Base-by-base conservation (phyloP, 164 flowering plant species). In the Liquidambar formosana region DNA sequence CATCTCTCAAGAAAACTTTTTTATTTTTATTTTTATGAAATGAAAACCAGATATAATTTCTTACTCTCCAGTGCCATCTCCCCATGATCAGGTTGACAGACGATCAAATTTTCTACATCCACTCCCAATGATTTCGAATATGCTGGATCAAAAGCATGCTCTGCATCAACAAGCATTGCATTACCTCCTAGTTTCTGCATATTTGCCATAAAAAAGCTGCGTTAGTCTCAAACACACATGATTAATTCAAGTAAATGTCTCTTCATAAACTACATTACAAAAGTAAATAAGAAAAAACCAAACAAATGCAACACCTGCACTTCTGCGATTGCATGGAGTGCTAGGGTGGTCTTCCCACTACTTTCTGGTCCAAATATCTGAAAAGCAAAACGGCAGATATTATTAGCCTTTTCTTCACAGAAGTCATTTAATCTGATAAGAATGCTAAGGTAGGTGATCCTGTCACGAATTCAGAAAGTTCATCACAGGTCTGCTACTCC, bases 81-180 rank as follows among this genome's bases (percentile, higher is more conserved):
- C 64, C 99, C 99, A 75, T 88, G 80, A 77, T 95, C 97, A 72
- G 99, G 99, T 77, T 95, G 99, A 78, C 97, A 95, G 51, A 95
- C 97, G 59, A 93, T 93, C 75, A 95, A 73, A 80, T 93, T 93
- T 75, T 95, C 99, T 41, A 95, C 88, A 78, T 95, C 99, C 41
- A 95, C 97, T 51, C 99, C 99, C 68, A 95, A 63, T 49, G 94
- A 89, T 80, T 82, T 93, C 46, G 99, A 95, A 78, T 95, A 95
- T 57, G 99, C 71, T 72, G 99, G 96, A 85, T 95, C 99, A 85
- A 95, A 95, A 73, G 97, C 99, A 85, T 95, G 99, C 78, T 95
- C 99, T 68, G 97, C 99, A 80, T 95, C 99, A 75, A 93, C 97
- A 80, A 95, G 99, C 97, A 95, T 95, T 26, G 97, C 97, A 85